Evolutionary conservation across 495 filamentous ascomycete genomes (phyloP).

Genomic region (Parachaetomium inaequale): DNA sequence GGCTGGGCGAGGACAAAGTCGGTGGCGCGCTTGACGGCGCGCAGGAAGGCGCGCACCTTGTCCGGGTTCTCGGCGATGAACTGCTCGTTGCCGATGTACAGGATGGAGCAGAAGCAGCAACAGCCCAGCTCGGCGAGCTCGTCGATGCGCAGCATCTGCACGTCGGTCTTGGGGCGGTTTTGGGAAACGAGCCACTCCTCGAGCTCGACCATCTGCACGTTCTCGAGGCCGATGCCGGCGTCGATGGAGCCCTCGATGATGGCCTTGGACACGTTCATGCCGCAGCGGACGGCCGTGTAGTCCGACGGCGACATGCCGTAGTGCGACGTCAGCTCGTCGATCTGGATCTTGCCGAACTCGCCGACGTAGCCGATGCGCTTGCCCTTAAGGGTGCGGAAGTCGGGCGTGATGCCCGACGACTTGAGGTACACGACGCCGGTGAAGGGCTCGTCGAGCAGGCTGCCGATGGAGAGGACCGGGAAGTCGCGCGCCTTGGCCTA

Average conservation of each 20-base stretch:
- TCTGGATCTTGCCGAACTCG: conserved; percentile 74
- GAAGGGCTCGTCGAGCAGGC: conserved; percentile 68
- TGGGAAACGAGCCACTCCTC: conserved; percentile 63
- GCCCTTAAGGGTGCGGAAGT: conserved; percentile 63
- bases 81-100: conserved; percentile 64
- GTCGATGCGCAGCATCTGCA: conserved; percentile 72
- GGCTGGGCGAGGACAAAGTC: conserved; percentile 62
- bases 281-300: conserved; percentile 63
- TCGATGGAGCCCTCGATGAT: conserved; percentile 64
- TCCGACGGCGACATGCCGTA: conserved; percentile 66
- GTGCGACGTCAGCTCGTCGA: conserved; percentile 68
- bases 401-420: conserved; percentile 61
- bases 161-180: conserved; percentile 55
- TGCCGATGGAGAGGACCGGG: conserved; percentile 63
- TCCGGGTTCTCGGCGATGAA: conserved; percentile 60
- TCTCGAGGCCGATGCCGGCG: conserved; percentile 68
- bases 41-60: conserved; percentile 59
- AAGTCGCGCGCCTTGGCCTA: conserved; percentile 69
- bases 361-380: conserved; percentile 71
- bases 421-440: conserved; percentile 70
- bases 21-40: conserved; percentile 64
- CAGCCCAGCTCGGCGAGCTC: conserved; percentile 67
- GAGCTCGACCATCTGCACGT: conserved; percentile 71
- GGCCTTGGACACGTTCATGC: conserved; percentile 48
- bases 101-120: conserved; percentile 72